Evolutionary conservation across 306 rosid species (phyloP), one percentile per base, ranked within the genome.

Genomic region (Leucaena leucocephala): DNA sequence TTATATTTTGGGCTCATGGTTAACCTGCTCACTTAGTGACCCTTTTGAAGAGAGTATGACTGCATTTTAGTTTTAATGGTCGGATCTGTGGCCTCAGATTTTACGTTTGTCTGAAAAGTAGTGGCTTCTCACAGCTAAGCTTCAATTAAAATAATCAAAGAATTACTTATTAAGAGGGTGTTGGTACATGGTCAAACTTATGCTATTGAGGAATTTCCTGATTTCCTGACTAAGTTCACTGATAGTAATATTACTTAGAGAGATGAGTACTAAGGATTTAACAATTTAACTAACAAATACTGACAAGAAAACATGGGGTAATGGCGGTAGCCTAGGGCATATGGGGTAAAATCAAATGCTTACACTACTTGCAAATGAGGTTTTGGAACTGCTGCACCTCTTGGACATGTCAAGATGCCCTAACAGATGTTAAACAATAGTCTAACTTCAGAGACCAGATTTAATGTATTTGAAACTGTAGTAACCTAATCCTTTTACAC

Each of bases 81-180:
- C 2, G 68, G 73, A 64, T 38, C n/a, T 12, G 63, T 72, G 68
- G 74, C 46, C 69, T 61, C 13, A 62, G 42, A 44, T 69, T 70
- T 58, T 38, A n/a, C 52, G 52, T 12, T 11, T 46, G 52, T 13
- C 16, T 46, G 21, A 52, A 52, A 52, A 52, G 21, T 17, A 17
- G 22, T 9, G 58, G 22, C 58, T 52, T 6, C 22, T 17, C 21
- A 6, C 22, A 52, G 1, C 58, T 17, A 52, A 52, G 22, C 8
- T 52, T 52, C 1, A 52, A 17, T 17, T 16, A 52, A 6, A 52
- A 17, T 16, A 52, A 52, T 52, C 21, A 17, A 52, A 52, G 58
- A 6, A 52, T 17, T 16, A 17, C 58, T 16, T 5, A 52, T 6
- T 52, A 17, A 52, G 22, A 6, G 21, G 3, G 58, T 50, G 5